Conservation (phyloP, 2,329 filamentous ascomycete genomes). For the Cordyceps fumosorosea region DNA sequence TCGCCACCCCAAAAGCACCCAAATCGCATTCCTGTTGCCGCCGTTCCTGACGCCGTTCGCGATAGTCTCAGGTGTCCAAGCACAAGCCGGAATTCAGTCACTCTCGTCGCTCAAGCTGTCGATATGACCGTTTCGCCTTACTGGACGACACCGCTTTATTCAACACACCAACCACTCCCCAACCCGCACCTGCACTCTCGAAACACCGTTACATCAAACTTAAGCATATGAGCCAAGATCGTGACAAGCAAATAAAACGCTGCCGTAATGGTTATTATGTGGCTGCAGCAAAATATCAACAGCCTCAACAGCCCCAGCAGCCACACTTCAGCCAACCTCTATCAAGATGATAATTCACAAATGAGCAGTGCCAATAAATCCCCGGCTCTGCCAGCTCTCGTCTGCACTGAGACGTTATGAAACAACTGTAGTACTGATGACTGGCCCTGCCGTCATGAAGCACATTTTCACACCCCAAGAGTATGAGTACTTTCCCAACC, state of each 20-base stretch:
- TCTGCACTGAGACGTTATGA: not conserved
- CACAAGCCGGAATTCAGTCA: not conserved
- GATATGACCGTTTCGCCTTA: too few relatives aligned
- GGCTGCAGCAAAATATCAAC: constrained; percentile 5
- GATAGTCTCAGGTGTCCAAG: not conserved
- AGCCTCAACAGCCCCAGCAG: constrained; percentile 7
- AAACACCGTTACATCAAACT: not conserved
- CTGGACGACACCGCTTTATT: not conserved
- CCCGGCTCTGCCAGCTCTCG: not conserved
- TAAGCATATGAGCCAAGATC: not conserved
- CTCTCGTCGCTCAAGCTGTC: not conserved
- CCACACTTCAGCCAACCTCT: constrained; percentile 4
- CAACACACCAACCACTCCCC: not conserved
- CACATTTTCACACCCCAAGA: constrained; percentile 4
- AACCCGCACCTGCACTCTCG: not conserved
- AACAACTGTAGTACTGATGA: not conserved
- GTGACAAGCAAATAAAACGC: not conserved
- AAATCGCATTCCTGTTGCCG: not conserved
- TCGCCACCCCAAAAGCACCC: not conserved
- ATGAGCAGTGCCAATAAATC: not conserved
- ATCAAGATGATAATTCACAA: not conserved
- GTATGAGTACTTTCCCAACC: constrained; percentile 6
- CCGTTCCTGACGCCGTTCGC: not conserved
- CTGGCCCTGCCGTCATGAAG: not conserved
- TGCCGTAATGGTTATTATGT: not conserved